Evolutionary conservation across 495 filamentous ascomycete species (phyloP), one percentile per base, ranked within the genome.

Genomic region (Bombardia bombarda): DNA sequence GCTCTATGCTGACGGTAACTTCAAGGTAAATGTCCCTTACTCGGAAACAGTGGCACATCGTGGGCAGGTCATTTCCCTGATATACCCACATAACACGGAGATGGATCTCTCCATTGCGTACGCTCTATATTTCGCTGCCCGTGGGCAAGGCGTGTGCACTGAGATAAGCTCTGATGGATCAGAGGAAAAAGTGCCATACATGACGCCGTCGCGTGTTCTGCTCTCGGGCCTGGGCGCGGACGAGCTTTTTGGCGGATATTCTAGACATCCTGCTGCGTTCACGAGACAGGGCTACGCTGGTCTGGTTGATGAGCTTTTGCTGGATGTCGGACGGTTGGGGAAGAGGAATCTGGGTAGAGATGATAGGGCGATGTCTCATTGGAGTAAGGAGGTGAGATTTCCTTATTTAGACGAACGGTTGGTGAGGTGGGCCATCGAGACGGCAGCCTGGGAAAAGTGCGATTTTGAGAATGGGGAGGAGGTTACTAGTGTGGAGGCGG

Each of bases 101-200:
- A 99, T 99, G 92, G 92, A 99, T 55, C 73, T 96, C 3, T 97
- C 93, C n/a, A 97, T 99, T 51, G 84, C 84, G 2, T 79, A 77
- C 40, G 92, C 92, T 0, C 73, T 97, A 34, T 97, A 95, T 65
- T 98, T 98, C 58, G 87, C 92, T 3, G 80, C 90, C 6, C 79
- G 90, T 10, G 90, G 88, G 7, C 68, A 67, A 42, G 92, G 90
- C 0, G 32, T 60, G 4, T 61, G 73, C n/a, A 48, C 55, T 6
- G 38, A 55, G 30, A 32, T 20, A 18, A 31, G 31, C 7, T 3
- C 1, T 19, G 17, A 43, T 0, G 51, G 53, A 7, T 49, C 58
- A 33, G 28, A n/a, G n/a, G n/a, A 46, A 17, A 42, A 53, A 5
- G 35, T 30, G 7, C 46, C 57, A 2, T 90, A 89, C 58, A 74